Percentiles rank a stretch among this genome's conserved stretches.
Conservation (phyloP, 2,329 filamentous ascomycete species). For the Ascochyta clinopodiicola region DNA sequence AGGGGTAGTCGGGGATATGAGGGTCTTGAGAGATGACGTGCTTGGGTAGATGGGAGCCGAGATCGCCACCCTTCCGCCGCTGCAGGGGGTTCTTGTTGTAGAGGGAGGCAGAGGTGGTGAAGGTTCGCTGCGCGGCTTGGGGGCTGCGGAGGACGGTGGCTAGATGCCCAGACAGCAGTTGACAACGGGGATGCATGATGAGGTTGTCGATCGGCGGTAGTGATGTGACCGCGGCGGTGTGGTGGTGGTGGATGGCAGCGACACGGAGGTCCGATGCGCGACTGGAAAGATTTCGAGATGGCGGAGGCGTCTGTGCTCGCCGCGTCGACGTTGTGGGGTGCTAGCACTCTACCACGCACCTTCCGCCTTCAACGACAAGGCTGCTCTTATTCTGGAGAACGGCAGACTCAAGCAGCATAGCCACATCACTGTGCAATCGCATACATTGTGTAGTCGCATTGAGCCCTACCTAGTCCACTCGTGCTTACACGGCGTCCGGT, state of each 20-base stretch:
- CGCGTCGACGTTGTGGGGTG: neutral
- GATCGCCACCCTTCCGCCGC: slow-evolving; percentile 41
- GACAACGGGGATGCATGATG: slow-evolving; percentile 39
- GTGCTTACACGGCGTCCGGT: neutral
- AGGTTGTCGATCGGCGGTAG: slow-evolving; percentile 15
- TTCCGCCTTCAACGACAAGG: neutral
- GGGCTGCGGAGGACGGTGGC: slow-evolving; percentile 19
- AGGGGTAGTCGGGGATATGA: slow-evolving; percentile 66
- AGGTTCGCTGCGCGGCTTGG: slow-evolving; percentile 32
- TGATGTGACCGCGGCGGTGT: slow-evolving; percentile 25
- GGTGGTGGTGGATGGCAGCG: slow-evolving; percentile 8
- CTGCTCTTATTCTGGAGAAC: too few relatives aligned
- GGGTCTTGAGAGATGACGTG: slow-evolving; percentile 39
- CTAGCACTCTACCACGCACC: neutral
- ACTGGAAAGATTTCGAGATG: slow-evolving; percentile 29
- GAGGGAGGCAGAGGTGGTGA: slow-evolving; percentile 33
- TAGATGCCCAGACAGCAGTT: slow-evolving; percentile 38
- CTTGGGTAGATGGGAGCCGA: slow-evolving; percentile 46
- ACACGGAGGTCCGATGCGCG: slow-evolving; percentile 32
- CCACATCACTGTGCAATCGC: too few relatives aligned
- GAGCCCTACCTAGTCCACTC: neutral
- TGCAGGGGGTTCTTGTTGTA: slow-evolving; percentile 35
- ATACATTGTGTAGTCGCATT: neutral
- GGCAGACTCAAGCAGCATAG: too few relatives aligned
- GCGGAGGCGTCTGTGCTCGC: slow-evolving; percentile 2